These are phyloP conservation scores for Erysimum cheiri DNA, from an alignment of 441 rosid species.

Conservation along the genomic window DNA sequence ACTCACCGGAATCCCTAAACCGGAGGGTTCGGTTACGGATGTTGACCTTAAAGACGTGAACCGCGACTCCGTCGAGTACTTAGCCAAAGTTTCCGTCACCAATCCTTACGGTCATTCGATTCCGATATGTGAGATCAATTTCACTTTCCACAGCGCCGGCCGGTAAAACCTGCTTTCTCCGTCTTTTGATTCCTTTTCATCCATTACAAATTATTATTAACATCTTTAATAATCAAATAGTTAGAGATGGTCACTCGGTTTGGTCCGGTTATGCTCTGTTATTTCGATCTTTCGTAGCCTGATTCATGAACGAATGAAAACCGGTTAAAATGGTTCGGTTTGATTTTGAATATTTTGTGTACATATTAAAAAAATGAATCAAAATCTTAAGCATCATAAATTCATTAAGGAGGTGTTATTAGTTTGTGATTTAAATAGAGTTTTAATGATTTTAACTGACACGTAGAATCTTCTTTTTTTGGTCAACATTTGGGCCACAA, in stretches of 20 bases:
- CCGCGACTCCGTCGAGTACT: slow-evolving; percentile 65
- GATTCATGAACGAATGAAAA: no score
- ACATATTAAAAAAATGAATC: no score
- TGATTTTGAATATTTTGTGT: not conserved
- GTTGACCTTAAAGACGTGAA: slow-evolving; percentile 68
- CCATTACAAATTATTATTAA: not conserved
- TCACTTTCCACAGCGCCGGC: slow-evolving; percentile 71
- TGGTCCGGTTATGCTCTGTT: not conserved
- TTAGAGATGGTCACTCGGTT: not conserved
- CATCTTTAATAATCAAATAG: not conserved
- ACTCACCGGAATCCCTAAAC: slow-evolving; percentile 62
- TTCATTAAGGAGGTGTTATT: no score
- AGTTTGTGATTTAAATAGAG: no score
- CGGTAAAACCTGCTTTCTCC: slow-evolving; percentile 49
- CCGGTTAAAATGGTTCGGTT: not conserved
- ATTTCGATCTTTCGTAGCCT: not conserved
- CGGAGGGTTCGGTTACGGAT: slow-evolving; percentile 68
- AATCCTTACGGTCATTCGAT: slow-evolving; percentile 71
- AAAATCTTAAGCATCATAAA: no score
- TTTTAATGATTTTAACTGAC: no score
- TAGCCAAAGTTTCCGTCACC: slow-evolving; percentile 64
- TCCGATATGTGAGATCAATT: slow-evolving; percentile 80
- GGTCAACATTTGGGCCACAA: no score
- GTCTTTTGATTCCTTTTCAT: not conserved
- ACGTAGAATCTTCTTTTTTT: no score